Conservation (phyloP, 2,329 filamentous ascomycete genomes). For the Trichoderma sp. region DNA sequence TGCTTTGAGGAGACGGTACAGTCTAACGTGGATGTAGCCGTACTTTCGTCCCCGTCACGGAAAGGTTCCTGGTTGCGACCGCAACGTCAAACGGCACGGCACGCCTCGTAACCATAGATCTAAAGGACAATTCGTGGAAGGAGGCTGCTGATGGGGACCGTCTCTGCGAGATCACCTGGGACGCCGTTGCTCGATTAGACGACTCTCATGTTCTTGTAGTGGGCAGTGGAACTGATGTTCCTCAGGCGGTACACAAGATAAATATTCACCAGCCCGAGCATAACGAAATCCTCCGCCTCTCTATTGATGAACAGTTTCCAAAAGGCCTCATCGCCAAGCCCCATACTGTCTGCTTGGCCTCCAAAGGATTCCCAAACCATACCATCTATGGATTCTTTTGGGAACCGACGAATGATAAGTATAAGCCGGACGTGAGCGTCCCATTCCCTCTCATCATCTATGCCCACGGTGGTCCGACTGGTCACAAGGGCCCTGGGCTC, state of each 20-base stretch:
- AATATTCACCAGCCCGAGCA: conserved; percentile 28
- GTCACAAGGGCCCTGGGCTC: conserved; percentile 42
- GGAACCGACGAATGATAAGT: conserved; percentile 47
- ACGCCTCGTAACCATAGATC: conserved; percentile 38
- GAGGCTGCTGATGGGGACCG: conserved; percentile 30
- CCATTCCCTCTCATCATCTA: conserved; percentile 49
- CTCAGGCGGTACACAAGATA: conserved; percentile 37
- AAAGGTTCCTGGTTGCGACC: conserved; percentile 35
- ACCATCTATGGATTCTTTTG: conserved; percentile 47
- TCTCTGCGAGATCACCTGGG: conserved; percentile 34
- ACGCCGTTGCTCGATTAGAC: conserved; percentile 36
- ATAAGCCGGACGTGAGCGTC: conserved; percentile 33
- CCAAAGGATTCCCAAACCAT: conserved; percentile 30
- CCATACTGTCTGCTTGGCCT: conserved; percentile 32
- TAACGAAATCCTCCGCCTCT: conserved; percentile 33
- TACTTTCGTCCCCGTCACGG: conserved; percentile 39
- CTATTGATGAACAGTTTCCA: conserved; percentile 33
- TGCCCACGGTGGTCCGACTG: conserved; percentile 52
- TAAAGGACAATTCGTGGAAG: conserved; percentile 32
- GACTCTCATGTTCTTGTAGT: conserved; percentile 38
- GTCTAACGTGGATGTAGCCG: conserved; percentile 30
- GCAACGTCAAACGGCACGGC: conserved; percentile 34
- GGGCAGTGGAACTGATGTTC: conserved; percentile 33
- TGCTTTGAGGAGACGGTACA: background rate
- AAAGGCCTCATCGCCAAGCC: conserved; percentile 37